A percentile compares a stretch with the other conserved stretches of the same genome.
phyloP scores from a whole-genome alignment of 768 basidiomycete genomes.

The Cystofilobasidium capitatum region DNA sequence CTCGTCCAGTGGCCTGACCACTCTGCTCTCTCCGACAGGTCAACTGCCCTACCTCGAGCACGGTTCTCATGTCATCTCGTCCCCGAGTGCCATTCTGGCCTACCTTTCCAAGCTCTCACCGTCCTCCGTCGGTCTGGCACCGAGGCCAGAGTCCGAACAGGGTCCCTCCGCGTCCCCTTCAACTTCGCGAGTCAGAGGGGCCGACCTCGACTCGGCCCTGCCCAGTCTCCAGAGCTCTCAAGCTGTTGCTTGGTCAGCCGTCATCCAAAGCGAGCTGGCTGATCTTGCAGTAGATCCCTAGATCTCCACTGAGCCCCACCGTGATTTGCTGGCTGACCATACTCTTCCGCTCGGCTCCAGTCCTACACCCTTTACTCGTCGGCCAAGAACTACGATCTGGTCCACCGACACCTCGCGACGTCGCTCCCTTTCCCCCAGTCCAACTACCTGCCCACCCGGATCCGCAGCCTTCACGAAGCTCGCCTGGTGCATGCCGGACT shows the following conservation, averaged over 20 bases:
- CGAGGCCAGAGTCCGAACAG: background rate
- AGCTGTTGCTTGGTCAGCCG: conserved; percentile 20
- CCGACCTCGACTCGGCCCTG: conserved; percentile 21
- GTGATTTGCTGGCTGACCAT: too few relatives aligned
- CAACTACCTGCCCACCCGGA: conserved; percentile 19
- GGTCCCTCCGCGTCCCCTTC: background rate
- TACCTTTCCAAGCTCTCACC: conserved; percentile 19
- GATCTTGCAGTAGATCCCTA: conserved; percentile 15
- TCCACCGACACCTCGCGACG: conserved; percentile 20
- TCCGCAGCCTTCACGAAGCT: conserved; percentile 14
- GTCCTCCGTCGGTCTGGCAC: background rate
- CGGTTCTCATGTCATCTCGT: conserved; percentile 14
- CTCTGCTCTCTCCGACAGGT: background rate
- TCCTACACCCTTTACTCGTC: conserved; percentile 21
- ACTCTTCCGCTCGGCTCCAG: background rate
- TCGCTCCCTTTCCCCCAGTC: conserved; percentile 26
- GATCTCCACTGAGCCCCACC: too few relatives aligned
- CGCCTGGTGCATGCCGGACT: conserved; percentile 16
- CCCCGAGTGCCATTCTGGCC: conserved; percentile 2
- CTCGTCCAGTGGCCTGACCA: background rate
- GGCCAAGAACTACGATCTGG: conserved; percentile 14
- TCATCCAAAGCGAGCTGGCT: conserved; percentile 22
- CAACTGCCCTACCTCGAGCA: conserved; percentile 24
- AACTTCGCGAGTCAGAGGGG: background rate
- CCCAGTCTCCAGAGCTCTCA: conserved; percentile 2